Conservation (phyloP, 495 filamentous ascomycete genomes). For the Aspergillus sparsus region DNA sequence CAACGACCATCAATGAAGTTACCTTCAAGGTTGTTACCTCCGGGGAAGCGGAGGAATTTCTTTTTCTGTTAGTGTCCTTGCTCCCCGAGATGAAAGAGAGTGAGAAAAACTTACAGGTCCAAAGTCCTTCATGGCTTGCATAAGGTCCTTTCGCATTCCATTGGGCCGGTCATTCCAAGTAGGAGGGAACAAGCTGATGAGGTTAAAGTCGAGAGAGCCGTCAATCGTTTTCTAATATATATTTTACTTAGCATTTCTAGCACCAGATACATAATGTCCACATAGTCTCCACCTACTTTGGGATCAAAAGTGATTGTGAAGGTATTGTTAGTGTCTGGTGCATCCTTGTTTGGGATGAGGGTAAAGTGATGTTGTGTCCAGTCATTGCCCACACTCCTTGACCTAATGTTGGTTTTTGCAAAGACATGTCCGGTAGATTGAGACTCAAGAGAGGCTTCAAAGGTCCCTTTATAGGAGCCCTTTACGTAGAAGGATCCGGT, state of each 20-base stretch:
- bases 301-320: conserved; percentile 63
- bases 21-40: conserved; percentile 60
- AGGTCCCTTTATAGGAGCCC: conserved; percentile 37
- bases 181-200: conserved; percentile 67
- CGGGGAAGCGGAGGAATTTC: conserved; percentile 61
- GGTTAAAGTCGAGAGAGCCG: conserved; percentile 61
- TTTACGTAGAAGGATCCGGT: conserved; percentile 59
- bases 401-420: conserved; percentile 31
- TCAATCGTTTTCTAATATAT: conserved; percentile 38
- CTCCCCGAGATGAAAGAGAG: conserved; percentile 53
- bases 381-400: conserved; percentile 28
- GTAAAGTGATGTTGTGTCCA: conserved; percentile 42
- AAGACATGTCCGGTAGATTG: conserved; percentile 31
- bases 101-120: conserved; percentile 44
- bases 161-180: conserved; percentile 54
- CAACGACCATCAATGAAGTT: conserved; percentile 44
- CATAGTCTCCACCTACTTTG: conserved; percentile 23
- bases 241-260: no score
- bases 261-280: not conserved
- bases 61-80: conserved; percentile 17
- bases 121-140: conserved; percentile 11
- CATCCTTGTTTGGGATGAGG: conserved; percentile 38
- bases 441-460: conserved; percentile 35
- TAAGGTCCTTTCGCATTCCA: conserved; percentile 56
- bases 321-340: conserved; percentile 62